These are phyloP conservation scores for Apiospora hydei DNA, from an alignment of 2,329 filamentous ascomycete species.

Conservation along the genomic window DNA sequence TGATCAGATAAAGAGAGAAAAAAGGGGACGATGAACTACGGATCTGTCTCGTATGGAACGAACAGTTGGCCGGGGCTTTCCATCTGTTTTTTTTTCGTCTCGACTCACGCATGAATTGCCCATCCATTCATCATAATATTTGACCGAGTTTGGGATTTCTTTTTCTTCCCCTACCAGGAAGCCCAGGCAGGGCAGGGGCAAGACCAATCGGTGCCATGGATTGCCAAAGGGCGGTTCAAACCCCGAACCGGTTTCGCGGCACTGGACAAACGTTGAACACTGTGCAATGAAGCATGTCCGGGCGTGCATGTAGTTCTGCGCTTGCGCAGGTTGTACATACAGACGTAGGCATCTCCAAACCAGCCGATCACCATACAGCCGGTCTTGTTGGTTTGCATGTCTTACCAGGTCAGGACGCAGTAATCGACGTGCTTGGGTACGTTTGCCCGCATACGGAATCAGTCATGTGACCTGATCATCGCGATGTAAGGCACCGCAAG, in stretches of 20 bases:
- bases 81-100: background rate
- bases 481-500: background rate
- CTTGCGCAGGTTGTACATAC: background rate
- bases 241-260: background rate
- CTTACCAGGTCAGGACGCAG: background rate
- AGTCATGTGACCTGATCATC: background rate
- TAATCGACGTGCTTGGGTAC: background rate
- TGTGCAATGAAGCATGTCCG: background rate
- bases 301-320: background rate
- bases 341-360: background rate
- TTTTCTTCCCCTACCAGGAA: background rate
- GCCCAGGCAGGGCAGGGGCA: background rate
- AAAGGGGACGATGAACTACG: background rate
- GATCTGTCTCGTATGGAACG: background rate
- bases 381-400: background rate
- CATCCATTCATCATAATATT: background rate
- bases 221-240: background rate
- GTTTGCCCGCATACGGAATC: background rate
- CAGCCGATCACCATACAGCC: background rate
- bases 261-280: background rate
- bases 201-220: background rate
- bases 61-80: background rate
- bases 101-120: background rate
- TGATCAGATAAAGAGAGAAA: background rate
- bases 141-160: background rate